Base-by-base conservation (phyloP, 768 basidiomycete genomes). In the Phallus indusiatus region DNA sequence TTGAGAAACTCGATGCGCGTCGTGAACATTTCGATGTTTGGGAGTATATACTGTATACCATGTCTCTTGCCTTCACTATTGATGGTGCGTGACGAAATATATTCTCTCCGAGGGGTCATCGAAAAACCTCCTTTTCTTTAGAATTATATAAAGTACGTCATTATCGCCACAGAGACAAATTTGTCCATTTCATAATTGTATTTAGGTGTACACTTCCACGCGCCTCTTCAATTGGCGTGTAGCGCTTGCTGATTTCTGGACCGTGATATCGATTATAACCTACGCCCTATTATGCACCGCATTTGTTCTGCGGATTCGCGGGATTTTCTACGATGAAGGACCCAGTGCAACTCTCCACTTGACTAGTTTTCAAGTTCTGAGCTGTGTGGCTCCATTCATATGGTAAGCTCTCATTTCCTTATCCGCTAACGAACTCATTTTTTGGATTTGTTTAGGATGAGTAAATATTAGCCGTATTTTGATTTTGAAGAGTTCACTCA, bases 321-420 rank as follows among this genome's bases (percentile, higher is more conserved):
- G 91, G 22, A 64, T 87, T 7, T 61, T 53, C 5, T 52, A 69
- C 4, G 62, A 70, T 2, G 73, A 66, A 20, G 72, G n/a, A n/a
- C n/a, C 67, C 2, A 72, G 77, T 61, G 59, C 70, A 55, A 70
- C 73, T 18, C 65, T 82, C 60, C 77, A 78, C 55, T 63, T 91
- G 16, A 76, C 70, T 60, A 94, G 93, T 70, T 97, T 96, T 73
- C 92, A 94, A 67, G 79, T 91, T 28, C 73, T 96, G 42, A 90
- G 90, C 73, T 92, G 86, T 70, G 91, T 88, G 6, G 81, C 90
- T 1, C 92, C 91, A 0, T 78, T 95, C 53, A 86, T 94, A 49
- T 95, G 92, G 93, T 89, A 63, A 55, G 84, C 70, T 20, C 18
- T n/a, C n/a, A n/a, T n/a, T n/a, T n/a, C n/a, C n/a, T n/a, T n/a